Conservation (phyloP, 2,329 filamentous ascomycete species). For the Microdochium trichocladiopsis region DNA sequence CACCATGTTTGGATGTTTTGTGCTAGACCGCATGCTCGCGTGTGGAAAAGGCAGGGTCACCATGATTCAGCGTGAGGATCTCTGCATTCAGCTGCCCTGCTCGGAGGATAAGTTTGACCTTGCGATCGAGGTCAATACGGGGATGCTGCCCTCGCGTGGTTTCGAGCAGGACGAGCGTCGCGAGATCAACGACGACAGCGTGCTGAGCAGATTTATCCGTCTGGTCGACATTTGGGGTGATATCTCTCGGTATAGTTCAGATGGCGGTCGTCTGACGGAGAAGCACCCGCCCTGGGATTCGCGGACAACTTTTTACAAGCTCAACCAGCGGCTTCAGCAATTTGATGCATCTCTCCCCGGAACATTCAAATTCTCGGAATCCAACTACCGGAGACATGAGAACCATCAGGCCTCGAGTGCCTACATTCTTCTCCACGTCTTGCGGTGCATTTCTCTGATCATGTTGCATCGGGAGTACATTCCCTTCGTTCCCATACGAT, state of each 20-base stretch:
- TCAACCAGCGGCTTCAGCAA: constrained; percentile 41
- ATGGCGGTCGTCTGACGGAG: constrained; percentile 43
- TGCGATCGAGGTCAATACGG: constrained; percentile 47
- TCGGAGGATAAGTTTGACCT: constrained; percentile 59
- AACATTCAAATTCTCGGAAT: constrained; percentile 48
- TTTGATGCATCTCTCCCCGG: constrained; percentile 49
- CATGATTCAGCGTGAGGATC: constrained; percentile 50
- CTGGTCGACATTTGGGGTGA: constrained; percentile 54
- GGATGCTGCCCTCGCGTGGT: constrained; percentile 29
- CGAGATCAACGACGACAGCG: constrained; percentile 32
- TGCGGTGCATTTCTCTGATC: constrained; percentile 58
- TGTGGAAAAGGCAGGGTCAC: constrained; percentile 55
- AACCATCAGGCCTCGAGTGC: constrained; percentile 55
- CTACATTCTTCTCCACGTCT: constrained; percentile 61
- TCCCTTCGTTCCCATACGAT: constrained; percentile 55
- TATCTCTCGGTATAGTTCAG: constrained; percentile 48
- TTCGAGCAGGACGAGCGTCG: constrained; percentile 12
- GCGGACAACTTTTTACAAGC: constrained; percentile 43
- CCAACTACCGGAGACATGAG: constrained; percentile 61
- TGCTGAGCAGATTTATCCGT: constrained; percentile 45
- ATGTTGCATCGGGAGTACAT: constrained; percentile 64
- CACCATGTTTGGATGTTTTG: constrained; percentile 70
- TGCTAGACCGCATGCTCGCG: constrained; percentile 63
- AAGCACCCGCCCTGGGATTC: constrained; percentile 51
- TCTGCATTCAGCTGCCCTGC: constrained; percentile 61